Base-by-base conservation (phyloP, 352 stramenopile genomes). In the Heterotrichella gracilis region DNA sequence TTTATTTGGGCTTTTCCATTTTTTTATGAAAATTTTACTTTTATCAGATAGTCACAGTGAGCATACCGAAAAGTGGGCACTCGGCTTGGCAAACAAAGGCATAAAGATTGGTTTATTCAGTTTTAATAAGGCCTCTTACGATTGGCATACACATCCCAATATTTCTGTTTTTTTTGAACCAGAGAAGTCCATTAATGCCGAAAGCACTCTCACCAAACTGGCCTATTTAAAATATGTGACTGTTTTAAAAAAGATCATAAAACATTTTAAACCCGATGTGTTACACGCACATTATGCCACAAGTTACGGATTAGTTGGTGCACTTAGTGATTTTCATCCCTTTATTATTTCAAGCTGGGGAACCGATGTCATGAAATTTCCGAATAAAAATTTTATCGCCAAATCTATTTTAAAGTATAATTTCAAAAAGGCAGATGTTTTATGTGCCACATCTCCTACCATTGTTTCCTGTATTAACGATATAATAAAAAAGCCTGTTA, bases 361-460 rank as follows among this genome's bases (percentile, higher is more conserved):
- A 53, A 53, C 32, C n/a, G 32, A 53, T n/a, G 32, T 53, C 9
- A 53, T 53, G 32, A 53, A 53, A 53, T 53, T 53, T 53, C 32
- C 32, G 32, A 53, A 53, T 53, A 53, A 53, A 53, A 53, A 53
- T 53, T 53, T 53, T n/a, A n/a, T 53, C 32, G 32, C 32, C 32
- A 53, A 53, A 53, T 53, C 32, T n/a, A 53, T 53, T n/a, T n/a
- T 53, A n/a, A n/a, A n/a, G 9, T 53, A 17, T 53, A 53, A 53
- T 53, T 53, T 17, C n/a, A 53, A 53, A 53, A 53, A 53, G n/a
- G 32, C 32, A 9, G 32, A 53, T 53, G 9, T 53, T n/a, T 53
- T 53, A n/a, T 53, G 32, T 53, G 32, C 32, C 32, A 53, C 32
- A 9, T 53, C 32, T 53, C 9, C 9, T 53, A 53, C 32, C 32